phyloP scores from a whole-genome alignment of 2,329 filamentous ascomycete species.

The Ascochyta viciae-villosae region DNA sequence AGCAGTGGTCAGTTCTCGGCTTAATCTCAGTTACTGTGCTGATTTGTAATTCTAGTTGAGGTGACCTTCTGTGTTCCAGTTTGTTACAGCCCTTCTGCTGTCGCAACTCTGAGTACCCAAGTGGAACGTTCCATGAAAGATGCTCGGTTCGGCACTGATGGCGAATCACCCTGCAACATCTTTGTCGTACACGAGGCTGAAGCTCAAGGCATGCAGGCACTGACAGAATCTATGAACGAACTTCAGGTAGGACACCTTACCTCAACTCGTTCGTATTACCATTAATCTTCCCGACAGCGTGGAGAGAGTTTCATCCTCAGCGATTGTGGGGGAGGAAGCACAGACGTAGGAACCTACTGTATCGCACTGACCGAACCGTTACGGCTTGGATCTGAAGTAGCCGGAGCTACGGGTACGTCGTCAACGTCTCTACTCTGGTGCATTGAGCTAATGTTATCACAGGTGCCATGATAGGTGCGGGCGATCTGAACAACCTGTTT shows the following conservation, averaged over 20 bases:
- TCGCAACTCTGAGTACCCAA: conserved; percentile 6
- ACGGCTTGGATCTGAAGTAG: conserved; percentile 16
- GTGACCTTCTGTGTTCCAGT: conserved; percentile 21
- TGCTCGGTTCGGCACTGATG: conserved; percentile 6
- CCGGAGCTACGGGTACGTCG: conserved; percentile 16
- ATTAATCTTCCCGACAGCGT: not conserved
- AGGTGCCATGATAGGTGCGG: conserved; percentile 13
- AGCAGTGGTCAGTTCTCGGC: conserved; percentile 1
- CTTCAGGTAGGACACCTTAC: not conserved
- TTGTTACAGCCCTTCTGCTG: conserved; percentile 16
- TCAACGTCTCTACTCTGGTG: not conserved
- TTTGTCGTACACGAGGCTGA: conserved; percentile 31
- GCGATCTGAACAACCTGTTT: conserved; percentile 16
- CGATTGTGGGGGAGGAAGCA: conserved; percentile 25
- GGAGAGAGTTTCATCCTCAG: conserved; percentile 21
- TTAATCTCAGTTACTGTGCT: not conserved
- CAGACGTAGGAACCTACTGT: conserved; percentile 17
- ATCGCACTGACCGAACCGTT: conserved; percentile 19
- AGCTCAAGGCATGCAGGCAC: conserved; percentile 20
- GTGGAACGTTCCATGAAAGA: conserved; percentile 18
- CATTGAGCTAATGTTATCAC: not conserved
- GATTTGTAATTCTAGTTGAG: conserved; percentile 9
- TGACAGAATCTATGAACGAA: not conserved
- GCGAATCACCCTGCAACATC: conserved; percentile 4
- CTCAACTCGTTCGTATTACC: not conserved